Evolutionary conservation across 768 basidiomycete species (phyloP), one percentile per base, ranked within the genome.

Genomic region (Mycena galopus): DNA sequence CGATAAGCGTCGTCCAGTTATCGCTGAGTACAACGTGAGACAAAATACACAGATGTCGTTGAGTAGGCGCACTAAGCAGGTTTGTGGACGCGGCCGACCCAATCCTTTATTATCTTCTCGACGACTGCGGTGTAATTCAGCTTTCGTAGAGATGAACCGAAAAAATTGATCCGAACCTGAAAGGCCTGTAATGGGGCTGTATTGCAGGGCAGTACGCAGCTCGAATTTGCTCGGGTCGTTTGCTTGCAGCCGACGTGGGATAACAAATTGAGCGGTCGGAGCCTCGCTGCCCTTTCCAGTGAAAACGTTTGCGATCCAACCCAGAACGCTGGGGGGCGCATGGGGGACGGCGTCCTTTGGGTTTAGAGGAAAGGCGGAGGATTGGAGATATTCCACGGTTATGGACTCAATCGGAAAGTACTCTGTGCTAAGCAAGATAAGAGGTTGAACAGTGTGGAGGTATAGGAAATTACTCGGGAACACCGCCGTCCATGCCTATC

Each of bases 151-250:
- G 35, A 32, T 10, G 47, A 19, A 39, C 9, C 8, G 0, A 8
- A 19, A 47, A 33, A 11, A 21, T 8, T 44, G 2, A 17, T 47
- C n/a, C 7, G 23, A 25, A 73, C 84, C 80, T 2, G 84, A 78
- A 12, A 89, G 79, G 11, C 91, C 91, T 16, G 71, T 80, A n/a
- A 76, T 80, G 37, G 75, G 74, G 67, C 86, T 85, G 75, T 92
- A 93, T 77, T 92, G 90, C 9, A 93, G 81, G 14, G 89, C 86
- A 17, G 77, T 81, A 0, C 85, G 80, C 2, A 93, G 82, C 77
- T 90, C 88, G 51, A 90, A 78, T 61, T 83, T 79, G 51, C 78
- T 62, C 50, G 80, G 73, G 32, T 75, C 60, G 17, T 75, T 71
- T 1, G 85, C 76, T 73, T 82, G 50, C 56, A 72, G 53, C n/a